These are phyloP conservation scores for Penicillium simplicissimum DNA, from an alignment of 495 filamentous ascomycete genomes.

Conservation along the genomic window DNA sequence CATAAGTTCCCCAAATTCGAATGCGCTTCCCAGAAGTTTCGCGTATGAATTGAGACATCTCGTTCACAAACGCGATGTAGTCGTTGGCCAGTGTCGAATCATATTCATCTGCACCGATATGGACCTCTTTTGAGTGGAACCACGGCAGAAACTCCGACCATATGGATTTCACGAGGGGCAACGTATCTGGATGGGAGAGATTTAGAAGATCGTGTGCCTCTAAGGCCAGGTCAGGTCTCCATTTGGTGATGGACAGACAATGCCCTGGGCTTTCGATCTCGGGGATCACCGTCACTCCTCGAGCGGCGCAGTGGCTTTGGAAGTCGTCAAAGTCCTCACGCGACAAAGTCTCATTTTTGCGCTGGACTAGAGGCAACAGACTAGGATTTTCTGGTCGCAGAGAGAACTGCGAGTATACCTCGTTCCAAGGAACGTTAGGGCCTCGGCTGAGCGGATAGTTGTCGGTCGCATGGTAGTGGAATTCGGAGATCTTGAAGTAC, in stretches of 20 bases:
- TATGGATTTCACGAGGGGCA: constrained; percentile 53
- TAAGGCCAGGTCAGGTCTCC: constrained; percentile 56
- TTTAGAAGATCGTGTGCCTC: constrained; percentile 53
- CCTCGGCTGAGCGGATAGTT: constrained; percentile 58
- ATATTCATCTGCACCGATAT: constrained; percentile 60
- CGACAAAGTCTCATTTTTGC: constrained; percentile 51
- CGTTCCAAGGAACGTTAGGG: constrained; percentile 49
- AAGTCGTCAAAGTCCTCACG: constrained; percentile 50
- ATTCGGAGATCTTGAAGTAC: constrained; percentile 59
- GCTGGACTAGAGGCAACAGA: constrained; percentile 45
- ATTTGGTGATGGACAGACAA: constrained; percentile 54
- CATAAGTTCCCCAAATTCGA: constrained; percentile 57
- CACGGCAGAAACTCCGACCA: constrained; percentile 58
- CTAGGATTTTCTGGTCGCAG: constrained; percentile 42
- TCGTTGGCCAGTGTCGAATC: constrained; percentile 50
- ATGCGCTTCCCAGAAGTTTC: constrained; percentile 45
- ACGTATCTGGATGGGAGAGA: constrained; percentile 53
- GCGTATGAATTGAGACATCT: constrained; percentile 48
- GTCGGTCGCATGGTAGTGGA: constrained; percentile 59
- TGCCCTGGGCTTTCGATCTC: constrained; percentile 59
- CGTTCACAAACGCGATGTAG: constrained; percentile 57
- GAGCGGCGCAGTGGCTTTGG: constrained; percentile 50
- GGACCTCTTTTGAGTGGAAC: constrained; percentile 57
- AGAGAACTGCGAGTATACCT: constrained; percentile 55
- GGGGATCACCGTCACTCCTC: constrained; percentile 55